Base-by-base conservation (phyloP, 225 moss, liverwort and hornwort species). In the Takakia lepidozioides region DNA sequence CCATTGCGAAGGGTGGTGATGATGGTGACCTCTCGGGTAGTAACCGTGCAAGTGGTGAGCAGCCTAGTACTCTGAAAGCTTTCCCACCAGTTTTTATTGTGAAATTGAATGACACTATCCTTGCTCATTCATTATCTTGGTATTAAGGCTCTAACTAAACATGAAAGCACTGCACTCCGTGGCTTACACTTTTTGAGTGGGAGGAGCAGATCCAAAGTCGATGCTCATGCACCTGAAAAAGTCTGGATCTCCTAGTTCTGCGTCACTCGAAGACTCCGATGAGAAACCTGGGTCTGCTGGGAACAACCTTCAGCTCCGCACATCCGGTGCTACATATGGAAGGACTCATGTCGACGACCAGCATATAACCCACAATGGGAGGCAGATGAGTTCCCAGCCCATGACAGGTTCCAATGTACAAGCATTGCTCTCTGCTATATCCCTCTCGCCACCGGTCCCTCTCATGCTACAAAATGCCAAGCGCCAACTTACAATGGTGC, bases 191-290 rank as follows among this genome's bases (percentile, higher is more conserved):
- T n/a, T n/a, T n/a, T n/a, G n/a, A n/a, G n/a, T 38, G 67, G 62
- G 65, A 36, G 49, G 46, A 22, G 67, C 74, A 70, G 92, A 92
- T 58, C 60, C 78, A 17, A 92, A 82, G 59, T 74, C 87, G 27
- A 84, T 84, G 69, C 68, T 87, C 52, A 72, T 87, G 67, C 87
- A 87, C 49, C 69, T 80, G 27, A 92, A 87, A 61, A 82, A 61
- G 32, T 84, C 75, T 59, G 92, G 75, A 38, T 92, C 92, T 51
- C 86, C 92, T 24, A 82, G 84, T 63, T 87, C 84, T 36, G 67
- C 76, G 49, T 87, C 92, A 16, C 52, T 92, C 46, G 92, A 87
- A 30, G 92, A 84, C 60, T 87, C 92, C 43, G 92, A 92, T 61
- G 92, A 87, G 44, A 87, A 87, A 66, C 71, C 84, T 49, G 76